Conservation (phyloP, 2,329 filamentous ascomycete genomes). For the Cercospora brassicicola region DNA sequence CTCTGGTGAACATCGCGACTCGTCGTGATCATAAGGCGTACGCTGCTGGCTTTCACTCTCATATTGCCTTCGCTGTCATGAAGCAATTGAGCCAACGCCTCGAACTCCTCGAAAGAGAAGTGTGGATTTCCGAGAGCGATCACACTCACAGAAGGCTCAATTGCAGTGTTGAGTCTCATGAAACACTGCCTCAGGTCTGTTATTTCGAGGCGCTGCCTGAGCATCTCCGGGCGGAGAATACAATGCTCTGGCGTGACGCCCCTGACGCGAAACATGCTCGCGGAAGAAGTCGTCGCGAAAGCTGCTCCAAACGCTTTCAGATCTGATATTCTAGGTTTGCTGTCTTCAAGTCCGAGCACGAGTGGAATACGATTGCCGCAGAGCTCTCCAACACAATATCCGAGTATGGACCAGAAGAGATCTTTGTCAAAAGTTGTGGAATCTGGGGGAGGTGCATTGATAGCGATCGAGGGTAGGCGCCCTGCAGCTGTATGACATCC, state of each 20-base stretch:
- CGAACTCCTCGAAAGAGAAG: constrained; percentile 45
- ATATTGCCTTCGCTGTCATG: not conserved
- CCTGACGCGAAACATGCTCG: constrained; percentile 49
- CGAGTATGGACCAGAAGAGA: constrained; percentile 44
- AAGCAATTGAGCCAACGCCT: constrained; percentile 35
- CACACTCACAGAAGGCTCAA: constrained; percentile 36
- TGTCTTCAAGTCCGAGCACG: constrained; percentile 40
- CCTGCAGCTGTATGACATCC: constrained; percentile 35
- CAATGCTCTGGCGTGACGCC: constrained; percentile 45
- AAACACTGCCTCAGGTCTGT: constrained; percentile 3
- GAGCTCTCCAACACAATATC: constrained; percentile 42
- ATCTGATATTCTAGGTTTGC: constrained; percentile 33
- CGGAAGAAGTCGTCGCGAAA: constrained; percentile 46
- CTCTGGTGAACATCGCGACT: constrained; percentile 5
- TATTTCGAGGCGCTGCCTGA: constrained; percentile 6
- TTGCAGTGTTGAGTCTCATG: constrained; percentile 19
- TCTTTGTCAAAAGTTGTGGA: constrained; percentile 26
- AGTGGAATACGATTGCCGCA: constrained; percentile 40
- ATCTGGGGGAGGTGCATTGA: constrained; percentile 29
- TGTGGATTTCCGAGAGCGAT: constrained; percentile 51
- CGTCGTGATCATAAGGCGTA: constrained; percentile 15
- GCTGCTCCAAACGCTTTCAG: constrained; percentile 50
- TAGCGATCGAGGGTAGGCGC: constrained; percentile 20
- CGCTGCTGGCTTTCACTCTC: not conserved
- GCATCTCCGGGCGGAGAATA: not conserved